phyloP scores from a whole-genome alignment of 2,329 filamentous ascomycete species.

The Aulographum hederae region DNA sequence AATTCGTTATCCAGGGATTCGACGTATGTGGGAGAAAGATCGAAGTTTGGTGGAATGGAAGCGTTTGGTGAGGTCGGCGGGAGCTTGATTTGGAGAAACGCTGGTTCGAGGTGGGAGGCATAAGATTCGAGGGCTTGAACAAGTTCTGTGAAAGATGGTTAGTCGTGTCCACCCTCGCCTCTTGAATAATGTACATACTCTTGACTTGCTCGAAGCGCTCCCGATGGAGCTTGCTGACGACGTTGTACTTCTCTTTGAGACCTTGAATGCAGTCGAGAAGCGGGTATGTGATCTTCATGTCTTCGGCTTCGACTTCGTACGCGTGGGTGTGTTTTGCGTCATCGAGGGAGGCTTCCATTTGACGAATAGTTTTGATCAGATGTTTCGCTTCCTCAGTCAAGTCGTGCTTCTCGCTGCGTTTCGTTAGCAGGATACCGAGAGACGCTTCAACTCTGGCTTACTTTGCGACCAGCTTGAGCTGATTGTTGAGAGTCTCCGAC shows the following conservation, averaged over 20 bases:
- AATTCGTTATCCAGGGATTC: conserved; percentile 79
- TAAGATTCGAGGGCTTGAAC: conserved; percentile 89
- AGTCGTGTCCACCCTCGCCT: conserved; percentile 5
- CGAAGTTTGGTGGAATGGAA: conserved; percentile 60
- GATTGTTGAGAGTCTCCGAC: conserved; percentile 79
- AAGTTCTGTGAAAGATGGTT: conserved; percentile 37
- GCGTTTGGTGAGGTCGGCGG: conserved; percentile 66
- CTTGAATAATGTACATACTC: conserved; percentile 38
- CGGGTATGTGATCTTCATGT: conserved; percentile 65
- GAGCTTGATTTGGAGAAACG: conserved; percentile 69
- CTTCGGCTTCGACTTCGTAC: conserved; percentile 46
- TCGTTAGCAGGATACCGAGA: conserved; percentile 4
- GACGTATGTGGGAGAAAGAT: conserved; percentile 82
- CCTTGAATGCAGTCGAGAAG: conserved; percentile 59
- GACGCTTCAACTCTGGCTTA: conserved; percentile 16
- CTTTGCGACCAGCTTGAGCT: conserved; percentile 65
- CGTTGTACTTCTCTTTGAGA: conserved; percentile 71
- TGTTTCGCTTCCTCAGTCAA: conserved; percentile 79
- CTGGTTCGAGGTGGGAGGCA: conserved; percentile 81
- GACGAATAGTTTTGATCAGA: conserved; percentile 69
- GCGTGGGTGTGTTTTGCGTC: conserved; percentile 49
- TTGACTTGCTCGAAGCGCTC: conserved; percentile 92
- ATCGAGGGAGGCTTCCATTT: conserved; percentile 84
- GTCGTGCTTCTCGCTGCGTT: conserved; percentile 59
- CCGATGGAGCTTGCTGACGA: conserved; percentile 64